Evolutionary conservation across 352 stramenopile genomes (phyloP), one percentile per base, ranked within the genome.

Genomic region (Pythium guiyangense): DNA sequence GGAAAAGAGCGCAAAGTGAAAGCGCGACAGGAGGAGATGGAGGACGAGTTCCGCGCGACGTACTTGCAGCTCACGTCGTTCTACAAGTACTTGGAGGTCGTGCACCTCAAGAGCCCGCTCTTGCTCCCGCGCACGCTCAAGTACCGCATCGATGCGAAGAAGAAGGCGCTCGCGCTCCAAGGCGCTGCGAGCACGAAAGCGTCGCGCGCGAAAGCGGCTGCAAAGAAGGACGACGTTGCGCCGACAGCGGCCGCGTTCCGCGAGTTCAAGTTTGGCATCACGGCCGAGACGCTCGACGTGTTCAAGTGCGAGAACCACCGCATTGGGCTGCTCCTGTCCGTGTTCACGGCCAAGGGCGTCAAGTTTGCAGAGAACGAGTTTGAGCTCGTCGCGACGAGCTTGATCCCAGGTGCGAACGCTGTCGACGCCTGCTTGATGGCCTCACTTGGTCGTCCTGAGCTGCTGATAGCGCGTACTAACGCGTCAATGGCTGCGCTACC

Each of bases 21-120:
- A 31, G 62, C 73, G 47, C 78, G 78, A 10, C 77, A 90, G 64
- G 76, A 92, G 52, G 77, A 85, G 56, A 85, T 91, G 70, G 79
- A 90, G 62, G 66, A 79, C 37, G 84, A 94, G 69, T 94, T 94
- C 54, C 71, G 75, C n/a, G 77, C 75, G 29, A 81, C 79, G 57
- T 94, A 90, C 66, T 76, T 88, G 51, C 74, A 66, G 3, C 67
- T 88, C 55, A 94, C 83, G 55, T 68, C 80, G 49, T 71, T 94
- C 31, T 94, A 94, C 67, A 94, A 94, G 66, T 66, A 85, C 58
- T 66, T 94, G 35, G 84, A 94, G 59, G 59, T 90, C 22, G 56
- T 84, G 62, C 83, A 94, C 52, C 62, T 91, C 45, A 62, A 78
- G 54, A 79, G 70, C 25, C 84, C 84, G 42, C 69, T 92, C 26